These are phyloP conservation scores for Crithidia sp. DNA, from an alignment of 208 protist species.

Conservation along the genomic window DNA sequence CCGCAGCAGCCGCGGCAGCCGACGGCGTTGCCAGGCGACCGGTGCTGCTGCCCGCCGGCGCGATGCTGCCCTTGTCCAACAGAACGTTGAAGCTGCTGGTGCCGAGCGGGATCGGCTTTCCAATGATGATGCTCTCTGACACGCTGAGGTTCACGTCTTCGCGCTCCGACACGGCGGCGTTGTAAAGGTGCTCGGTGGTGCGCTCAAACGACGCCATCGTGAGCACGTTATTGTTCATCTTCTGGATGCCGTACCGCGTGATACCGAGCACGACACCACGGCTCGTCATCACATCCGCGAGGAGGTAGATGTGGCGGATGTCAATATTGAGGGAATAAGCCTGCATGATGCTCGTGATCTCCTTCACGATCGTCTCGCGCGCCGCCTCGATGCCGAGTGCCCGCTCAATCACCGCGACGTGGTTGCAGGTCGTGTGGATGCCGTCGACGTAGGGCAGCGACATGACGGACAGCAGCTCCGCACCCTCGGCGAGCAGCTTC, in stretches of 20 bases:
- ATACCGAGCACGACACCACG: constrained; percentile 98
- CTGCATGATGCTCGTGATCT: constrained; percentile 96
- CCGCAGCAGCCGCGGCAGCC: constrained; percentile 7
- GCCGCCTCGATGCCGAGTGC: constrained; percentile 99
- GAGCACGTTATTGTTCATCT: constrained; percentile 99
- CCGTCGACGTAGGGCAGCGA: constrained; percentile 94
- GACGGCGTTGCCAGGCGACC: constrained; percentile 11
- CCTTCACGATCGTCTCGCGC: constrained; percentile 95
- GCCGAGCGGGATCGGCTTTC: constrained; percentile 96
- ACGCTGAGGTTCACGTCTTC: constrained; percentile 88
- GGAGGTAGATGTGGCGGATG: constrained; percentile 97
- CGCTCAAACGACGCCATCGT: constrained; percentile 99
- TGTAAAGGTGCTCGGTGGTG: constrained; percentile 99
- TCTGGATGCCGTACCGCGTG: constrained; percentile 98
- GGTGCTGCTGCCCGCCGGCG: constrained; percentile 26
- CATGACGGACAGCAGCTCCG: constrained; percentile 95
- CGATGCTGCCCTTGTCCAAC: constrained; percentile 47
- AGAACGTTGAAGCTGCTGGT: constrained; percentile 95
- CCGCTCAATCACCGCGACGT: constrained; percentile 96
- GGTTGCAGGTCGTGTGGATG: constrained; percentile 94
- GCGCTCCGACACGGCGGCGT: constrained; percentile 94
- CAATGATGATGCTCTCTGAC: constrained; percentile 99
- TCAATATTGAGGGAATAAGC: constrained; percentile 98
- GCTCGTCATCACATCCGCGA: constrained; percentile 99
- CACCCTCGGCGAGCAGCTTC: constrained; percentile 94